Evolutionary conservation across 345 rosid genomes (phyloP).

Genomic region (Brassica carinata): DNA sequence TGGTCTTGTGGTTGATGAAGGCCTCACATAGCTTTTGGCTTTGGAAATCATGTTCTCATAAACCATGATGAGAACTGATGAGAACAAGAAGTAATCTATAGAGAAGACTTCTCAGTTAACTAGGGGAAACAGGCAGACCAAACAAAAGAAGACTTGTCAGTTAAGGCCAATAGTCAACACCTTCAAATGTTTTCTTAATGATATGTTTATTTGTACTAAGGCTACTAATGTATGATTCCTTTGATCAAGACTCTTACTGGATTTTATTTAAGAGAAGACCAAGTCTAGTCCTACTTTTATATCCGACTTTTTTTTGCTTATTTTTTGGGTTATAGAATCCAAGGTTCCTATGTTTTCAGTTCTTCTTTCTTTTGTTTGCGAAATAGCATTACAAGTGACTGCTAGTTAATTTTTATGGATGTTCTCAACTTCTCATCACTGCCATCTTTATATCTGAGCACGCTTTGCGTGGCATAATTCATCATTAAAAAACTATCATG

Average conservation of each 20-base stretch:
- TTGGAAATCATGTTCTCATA: too few relatives aligned
- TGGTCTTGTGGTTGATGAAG: too few relatives aligned
- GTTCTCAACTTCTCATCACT: not conserved
- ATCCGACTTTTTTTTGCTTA: not conserved
- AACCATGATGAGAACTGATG: too few relatives aligned
- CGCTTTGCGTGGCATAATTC: not conserved
- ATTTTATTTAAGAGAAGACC: not conserved
- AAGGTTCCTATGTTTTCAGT: not conserved
- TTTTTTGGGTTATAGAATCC: not conserved
- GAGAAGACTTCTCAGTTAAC: not conserved
- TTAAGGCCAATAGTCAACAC: not conserved
- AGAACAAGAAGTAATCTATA: too few relatives aligned
- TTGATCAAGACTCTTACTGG: not conserved
- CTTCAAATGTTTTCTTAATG: not conserved
- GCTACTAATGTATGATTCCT: too few relatives aligned
- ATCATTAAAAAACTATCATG: not conserved
- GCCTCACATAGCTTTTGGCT: too few relatives aligned
- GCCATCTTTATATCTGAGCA: not conserved
- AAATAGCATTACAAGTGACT: not conserved
- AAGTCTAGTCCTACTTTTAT: not conserved
- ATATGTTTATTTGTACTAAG: slow-evolving; percentile 14
- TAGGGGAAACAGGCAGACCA: not conserved
- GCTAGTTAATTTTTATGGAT: not conserved
- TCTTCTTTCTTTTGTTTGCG: not conserved
- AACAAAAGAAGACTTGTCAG: not conserved